Percentiles rank a stretch among this genome's conserved stretches.
Conservation (phyloP, 306 rosid genomes). For the Begonia masoniana region DNA sequence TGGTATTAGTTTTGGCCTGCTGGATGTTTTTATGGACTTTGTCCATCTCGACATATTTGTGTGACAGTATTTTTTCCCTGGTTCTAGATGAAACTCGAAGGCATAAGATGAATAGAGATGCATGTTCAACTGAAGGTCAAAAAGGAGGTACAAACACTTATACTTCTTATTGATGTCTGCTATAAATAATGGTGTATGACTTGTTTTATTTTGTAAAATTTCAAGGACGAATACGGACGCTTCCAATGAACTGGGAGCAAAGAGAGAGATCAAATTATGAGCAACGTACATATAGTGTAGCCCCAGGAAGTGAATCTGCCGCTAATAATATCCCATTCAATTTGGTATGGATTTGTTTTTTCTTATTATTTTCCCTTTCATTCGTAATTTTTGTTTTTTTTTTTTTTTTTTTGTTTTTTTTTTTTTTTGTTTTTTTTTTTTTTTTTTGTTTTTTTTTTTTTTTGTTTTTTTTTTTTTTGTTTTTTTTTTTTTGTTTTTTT, state of each 20-base stretch:
- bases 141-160: conserved; percentile 50
- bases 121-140: conserved; percentile 42
- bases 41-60: too few relatives aligned
- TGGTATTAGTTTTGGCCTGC: background rate
- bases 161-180: conserved; percentile 11
- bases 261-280: conserved; percentile 61
- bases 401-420: too few relatives aligned
- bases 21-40: background rate
- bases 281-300: conserved; percentile 39
- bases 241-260: conserved; percentile 64
- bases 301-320: conserved; percentile 41
- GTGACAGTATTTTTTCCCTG: background rate
- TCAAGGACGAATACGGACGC: conserved; percentile 63
- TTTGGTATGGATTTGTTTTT: conserved; percentile 29
- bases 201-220: conserved; percentile 9
- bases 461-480: too few relatives aligned
- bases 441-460: too few relatives aligned
- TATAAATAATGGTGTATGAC: conserved; percentile 11
- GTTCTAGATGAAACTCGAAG: conserved; percentile 52
- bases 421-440: too few relatives aligned
- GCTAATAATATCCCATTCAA: conserved; percentile 33
- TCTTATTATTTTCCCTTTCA: background rate
- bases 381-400: too few relatives aligned
- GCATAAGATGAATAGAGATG: conserved; percentile 52
- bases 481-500: too few relatives aligned